Evolutionary conservation across 192 early-diverging fungal genomes (phyloP).

Genomic region (Martensiomyces pterosporus): DNA sequence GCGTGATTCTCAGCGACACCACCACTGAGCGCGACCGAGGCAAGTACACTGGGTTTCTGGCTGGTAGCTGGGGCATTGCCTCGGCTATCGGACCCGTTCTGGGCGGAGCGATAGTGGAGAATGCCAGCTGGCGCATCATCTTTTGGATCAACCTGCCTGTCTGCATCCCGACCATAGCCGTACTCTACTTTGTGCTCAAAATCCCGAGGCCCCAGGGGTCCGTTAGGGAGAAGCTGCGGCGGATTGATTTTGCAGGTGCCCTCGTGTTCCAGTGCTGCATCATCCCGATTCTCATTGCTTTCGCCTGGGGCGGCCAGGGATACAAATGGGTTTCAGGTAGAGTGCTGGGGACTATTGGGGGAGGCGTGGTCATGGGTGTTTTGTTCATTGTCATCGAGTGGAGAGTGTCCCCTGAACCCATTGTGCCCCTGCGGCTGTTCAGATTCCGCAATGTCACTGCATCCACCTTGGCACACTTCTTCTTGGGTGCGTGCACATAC

Average conservation of each 20-base stretch:
- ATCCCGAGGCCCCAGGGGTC: slow-evolving; percentile 38
- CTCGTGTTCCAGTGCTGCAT: slow-evolving; percentile 54
- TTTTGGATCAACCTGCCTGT: slow-evolving; percentile 65
- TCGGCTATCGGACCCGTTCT: slow-evolving; percentile 59
- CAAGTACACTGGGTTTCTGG: slow-evolving; percentile 57
- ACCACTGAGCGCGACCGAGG: slow-evolving; percentile 58
- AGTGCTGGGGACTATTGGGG: slow-evolving; percentile 58
- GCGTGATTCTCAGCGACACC: slow-evolving; percentile 66
- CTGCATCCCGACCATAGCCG: slow-evolving; percentile 38
- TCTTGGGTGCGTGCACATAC: slow-evolving; percentile 49
- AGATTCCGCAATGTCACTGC: slow-evolving; percentile 50
- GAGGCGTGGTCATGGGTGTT: slow-evolving; percentile 17
- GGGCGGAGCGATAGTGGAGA: slow-evolving; percentile 58
- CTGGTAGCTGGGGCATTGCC: slow-evolving; percentile 54
- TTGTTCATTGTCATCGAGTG: slow-evolving; percentile 56
- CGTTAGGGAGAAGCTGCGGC: slow-evolving; percentile 49
- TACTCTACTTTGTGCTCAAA: slow-evolving; percentile 44
- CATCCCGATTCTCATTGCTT: slow-evolving; percentile 64
- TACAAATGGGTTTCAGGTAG: slow-evolving; percentile 67
- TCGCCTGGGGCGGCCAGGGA: slow-evolving; percentile 72
- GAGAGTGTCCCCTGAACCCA: slow-evolving; percentile 64
- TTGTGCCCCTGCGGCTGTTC: slow-evolving; percentile 46
- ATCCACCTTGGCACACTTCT: slow-evolving; percentile 27
- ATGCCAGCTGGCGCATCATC: slow-evolving; percentile 46
- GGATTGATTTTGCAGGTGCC: slow-evolving; percentile 67